Conservation (phyloP, 441 rosid species). For the Populus hybrid region DNA sequence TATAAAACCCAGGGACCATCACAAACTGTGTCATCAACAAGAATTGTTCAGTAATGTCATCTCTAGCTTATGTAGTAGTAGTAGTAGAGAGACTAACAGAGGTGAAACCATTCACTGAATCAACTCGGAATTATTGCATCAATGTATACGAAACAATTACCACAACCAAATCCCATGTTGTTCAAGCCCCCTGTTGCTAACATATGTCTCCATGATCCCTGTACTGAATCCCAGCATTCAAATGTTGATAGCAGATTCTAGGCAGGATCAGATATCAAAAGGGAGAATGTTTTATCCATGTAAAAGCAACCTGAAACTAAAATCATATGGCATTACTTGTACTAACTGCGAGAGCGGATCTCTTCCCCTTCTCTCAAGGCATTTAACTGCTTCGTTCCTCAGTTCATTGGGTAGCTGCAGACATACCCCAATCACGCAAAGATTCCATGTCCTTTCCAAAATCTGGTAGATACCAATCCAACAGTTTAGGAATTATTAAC, state of each 20-base stretch:
- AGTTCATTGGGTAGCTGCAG: conserved; percentile 60
- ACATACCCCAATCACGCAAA: conserved; percentile 70
- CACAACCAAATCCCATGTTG: background rate
- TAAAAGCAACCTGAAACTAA: conserved; percentile 71
- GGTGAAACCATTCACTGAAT: background rate
- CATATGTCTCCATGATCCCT: background rate
- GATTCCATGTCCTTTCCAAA: conserved; percentile 80
- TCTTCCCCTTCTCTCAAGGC: conserved; percentile 43
- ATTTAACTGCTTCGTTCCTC: conserved; percentile 55
- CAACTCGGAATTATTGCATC: background rate
- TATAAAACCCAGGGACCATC: too few species aligned
- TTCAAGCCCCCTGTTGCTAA: background rate
- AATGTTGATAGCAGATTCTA: background rate
- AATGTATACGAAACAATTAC: conserved; percentile 5
- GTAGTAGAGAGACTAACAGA: too few species aligned
- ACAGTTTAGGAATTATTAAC: conserved; percentile 64
- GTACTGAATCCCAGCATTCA: background rate
- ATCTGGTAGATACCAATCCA: conserved; percentile 80
- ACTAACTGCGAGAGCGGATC: conserved; percentile 53
- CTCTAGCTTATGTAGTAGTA: too few species aligned
- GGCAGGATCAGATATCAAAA: background rate
- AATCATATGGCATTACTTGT: conserved; percentile 74
- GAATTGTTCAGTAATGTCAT: too few species aligned
- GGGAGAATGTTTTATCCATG: conserved; percentile 34
- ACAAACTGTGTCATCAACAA: too few species aligned